These are phyloP conservation scores for Castanea mollissima DNA, from an alignment of 306 rosid species.

Conservation along the genomic window DNA sequence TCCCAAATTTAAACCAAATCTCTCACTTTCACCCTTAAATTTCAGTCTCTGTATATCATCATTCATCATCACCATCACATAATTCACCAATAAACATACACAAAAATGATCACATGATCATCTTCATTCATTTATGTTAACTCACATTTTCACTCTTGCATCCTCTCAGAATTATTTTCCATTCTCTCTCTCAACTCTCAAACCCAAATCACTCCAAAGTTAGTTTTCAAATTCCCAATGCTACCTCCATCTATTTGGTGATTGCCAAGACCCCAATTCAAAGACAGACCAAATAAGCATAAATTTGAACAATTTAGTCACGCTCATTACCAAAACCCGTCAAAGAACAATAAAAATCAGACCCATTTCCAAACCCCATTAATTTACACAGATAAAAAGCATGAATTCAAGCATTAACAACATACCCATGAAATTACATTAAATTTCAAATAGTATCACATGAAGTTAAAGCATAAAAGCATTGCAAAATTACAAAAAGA, in stretches of 20 bases:
- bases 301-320: not conserved
- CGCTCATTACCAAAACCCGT: not conserved
- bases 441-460: slow-evolving; percentile 5
- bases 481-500: not conserved
- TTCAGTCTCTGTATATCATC: not conserved
- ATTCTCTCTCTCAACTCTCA: not conserved
- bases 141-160: not conserved
- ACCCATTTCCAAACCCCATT: not conserved
- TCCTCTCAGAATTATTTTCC: not conserved
- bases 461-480: not conserved
- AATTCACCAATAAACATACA: not conserved
- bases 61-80: not conserved
- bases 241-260: not conserved
- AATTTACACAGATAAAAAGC: not conserved
- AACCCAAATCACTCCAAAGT: not conserved
- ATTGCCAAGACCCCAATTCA: not conserved
- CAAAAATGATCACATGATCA: not conserved
- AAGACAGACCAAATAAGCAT: not conserved
- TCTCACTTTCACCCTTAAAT: not conserved
- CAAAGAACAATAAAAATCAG: not conserved
- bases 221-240: not conserved
- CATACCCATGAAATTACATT: slow-evolving; percentile 21
- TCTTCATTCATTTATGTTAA: not conserved
- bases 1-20: not conserved
- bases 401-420: not conserved